Evolutionary conservation across 768 basidiomycete genomes (phyloP).

Genomic region (Gyrodon lividus): DNA sequence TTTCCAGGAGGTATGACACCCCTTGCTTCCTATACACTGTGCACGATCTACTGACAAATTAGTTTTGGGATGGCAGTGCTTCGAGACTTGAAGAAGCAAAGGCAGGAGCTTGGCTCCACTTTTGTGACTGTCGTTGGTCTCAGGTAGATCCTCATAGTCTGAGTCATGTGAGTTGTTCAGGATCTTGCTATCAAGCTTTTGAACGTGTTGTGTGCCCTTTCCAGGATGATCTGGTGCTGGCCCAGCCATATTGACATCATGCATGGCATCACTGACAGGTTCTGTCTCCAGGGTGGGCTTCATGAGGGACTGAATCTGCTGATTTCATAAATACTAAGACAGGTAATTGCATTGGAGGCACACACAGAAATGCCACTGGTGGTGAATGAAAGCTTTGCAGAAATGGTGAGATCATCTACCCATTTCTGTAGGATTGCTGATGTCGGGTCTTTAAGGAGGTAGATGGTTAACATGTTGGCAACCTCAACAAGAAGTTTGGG

Average conservation of each 20-base stretch:
- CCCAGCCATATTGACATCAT: too few relatives aligned
- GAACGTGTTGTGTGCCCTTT: too few relatives aligned
- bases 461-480: slow-evolving; percentile 4
- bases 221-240: background rate
- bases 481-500: slow-evolving; percentile 6
- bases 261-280: too few relatives aligned
- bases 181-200: slow-evolving; percentile 5
- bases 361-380: too few relatives aligned
- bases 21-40: slow-evolving; percentile 1
- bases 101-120: background rate
- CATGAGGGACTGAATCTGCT: too few relatives aligned
- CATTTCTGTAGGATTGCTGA: slow-evolving; percentile 16
- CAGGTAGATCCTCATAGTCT: slow-evolving; percentile 6
- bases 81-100: background rate
- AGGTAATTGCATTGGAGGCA: too few relatives aligned
- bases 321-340: too few relatives aligned
- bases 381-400: background rate
- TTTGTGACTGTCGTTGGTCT: background rate
- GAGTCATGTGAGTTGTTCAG: background rate
- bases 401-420: slow-evolving; percentile 13
- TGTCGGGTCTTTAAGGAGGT: slow-evolving; percentile 2
- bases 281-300: too few relatives aligned
- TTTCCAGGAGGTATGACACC: slow-evolving; percentile 1
- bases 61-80: background rate
- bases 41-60: background rate